phyloP scores from a whole-genome alignment of 352 stramenopile genomes.

The Globisporangium recalcitrans region DNA sequence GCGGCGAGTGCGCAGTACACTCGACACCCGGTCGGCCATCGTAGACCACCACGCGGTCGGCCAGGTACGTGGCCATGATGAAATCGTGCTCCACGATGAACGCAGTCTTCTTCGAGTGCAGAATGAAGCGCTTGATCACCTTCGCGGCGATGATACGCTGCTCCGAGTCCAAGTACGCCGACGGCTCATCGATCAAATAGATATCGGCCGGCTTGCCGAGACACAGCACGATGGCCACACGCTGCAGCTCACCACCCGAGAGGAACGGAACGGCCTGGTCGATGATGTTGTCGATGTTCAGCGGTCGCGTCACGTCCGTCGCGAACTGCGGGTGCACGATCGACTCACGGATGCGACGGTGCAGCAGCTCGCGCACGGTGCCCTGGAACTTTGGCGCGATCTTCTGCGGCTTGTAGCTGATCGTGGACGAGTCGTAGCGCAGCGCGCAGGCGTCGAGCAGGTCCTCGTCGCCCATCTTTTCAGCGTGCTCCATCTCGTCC shows the following conservation, averaged over 20 bases:
- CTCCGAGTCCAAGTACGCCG: slow-evolving; percentile 98
- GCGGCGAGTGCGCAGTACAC: slow-evolving; percentile 93
- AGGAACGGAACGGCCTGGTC: slow-evolving; percentile 98
- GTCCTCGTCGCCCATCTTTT: slow-evolving; percentile 60
- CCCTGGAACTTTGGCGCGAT: slow-evolving; percentile 94
- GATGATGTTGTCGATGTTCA: slow-evolving; percentile 98
- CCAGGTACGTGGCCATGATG: slow-evolving; percentile 99
- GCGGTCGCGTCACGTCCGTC: slow-evolving; percentile 98
- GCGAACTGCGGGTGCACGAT: slow-evolving; percentile 99
- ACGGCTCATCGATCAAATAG: slow-evolving; percentile 99
- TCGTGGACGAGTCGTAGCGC: slow-evolving; percentile 77
- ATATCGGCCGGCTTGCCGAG: slow-evolving; percentile 98
- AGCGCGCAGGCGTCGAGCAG: slow-evolving; percentile 73
- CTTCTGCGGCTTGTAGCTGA: slow-evolving; percentile 99
- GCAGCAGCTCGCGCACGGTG: slow-evolving; percentile 96
- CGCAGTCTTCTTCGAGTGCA: slow-evolving; percentile 99
- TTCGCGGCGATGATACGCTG: slow-evolving; percentile 98
- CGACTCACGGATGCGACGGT: slow-evolving; percentile 96
- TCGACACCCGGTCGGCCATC: slow-evolving; percentile 95
- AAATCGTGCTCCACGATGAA: slow-evolving; percentile 99
- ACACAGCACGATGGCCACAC: slow-evolving; percentile 97
- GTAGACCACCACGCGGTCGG: slow-evolving; percentile 95
- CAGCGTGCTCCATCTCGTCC: slow-evolving; percentile 92
- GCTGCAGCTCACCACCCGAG: slow-evolving; percentile 98
- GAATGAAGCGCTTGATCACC: slow-evolving; percentile 99